Evolutionary conservation across 2,329 filamentous ascomycete species (phyloP).

Genomic region (Colletotrichum tropicale): DNA sequence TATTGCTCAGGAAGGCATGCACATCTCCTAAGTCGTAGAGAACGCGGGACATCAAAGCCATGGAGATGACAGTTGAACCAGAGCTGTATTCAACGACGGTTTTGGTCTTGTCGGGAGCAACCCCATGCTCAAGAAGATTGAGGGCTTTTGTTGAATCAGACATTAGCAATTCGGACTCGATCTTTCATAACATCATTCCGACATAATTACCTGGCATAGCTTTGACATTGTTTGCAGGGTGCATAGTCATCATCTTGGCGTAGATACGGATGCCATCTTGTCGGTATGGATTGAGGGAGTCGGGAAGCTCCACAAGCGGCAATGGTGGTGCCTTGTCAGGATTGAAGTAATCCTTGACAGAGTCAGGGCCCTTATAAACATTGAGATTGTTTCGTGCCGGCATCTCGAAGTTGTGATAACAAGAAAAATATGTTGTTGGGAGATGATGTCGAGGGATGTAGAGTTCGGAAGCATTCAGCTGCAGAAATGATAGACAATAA

Average conservation of each 20-base stretch:
- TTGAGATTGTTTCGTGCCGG: constrained; percentile 43
- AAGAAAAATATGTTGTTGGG: not conserved
- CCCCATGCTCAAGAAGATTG: constrained; percentile 51
- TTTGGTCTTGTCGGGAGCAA: constrained; percentile 47
- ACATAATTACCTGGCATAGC: constrained; percentile 49
- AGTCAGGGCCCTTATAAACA: constrained; percentile 61
- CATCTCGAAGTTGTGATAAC: not conserved
- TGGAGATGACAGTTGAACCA: constrained; percentile 65
- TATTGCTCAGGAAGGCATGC: constrained; percentile 63
- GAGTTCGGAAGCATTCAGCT: not conserved
- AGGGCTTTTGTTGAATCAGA: constrained; percentile 35
- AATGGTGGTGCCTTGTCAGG: constrained; percentile 62
- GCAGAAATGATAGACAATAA: not conserved
- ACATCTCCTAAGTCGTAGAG: constrained; percentile 56
- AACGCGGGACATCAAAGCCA: constrained; percentile 58
- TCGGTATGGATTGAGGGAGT: constrained; percentile 60
- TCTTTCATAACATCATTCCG: not conserved
- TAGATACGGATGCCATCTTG: constrained; percentile 66
- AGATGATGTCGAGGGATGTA: constrained; percentile 17
- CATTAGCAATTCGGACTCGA: not conserved
- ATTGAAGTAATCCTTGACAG: constrained; percentile 63
- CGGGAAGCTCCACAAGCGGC: constrained; percentile 66
- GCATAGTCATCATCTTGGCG: constrained; percentile 70
- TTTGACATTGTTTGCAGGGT: constrained; percentile 70
- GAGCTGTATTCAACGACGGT: constrained; percentile 66